Conservation (phyloP, 2,329 filamentous ascomycete genomes). For the Penicillium sp. region DNA sequence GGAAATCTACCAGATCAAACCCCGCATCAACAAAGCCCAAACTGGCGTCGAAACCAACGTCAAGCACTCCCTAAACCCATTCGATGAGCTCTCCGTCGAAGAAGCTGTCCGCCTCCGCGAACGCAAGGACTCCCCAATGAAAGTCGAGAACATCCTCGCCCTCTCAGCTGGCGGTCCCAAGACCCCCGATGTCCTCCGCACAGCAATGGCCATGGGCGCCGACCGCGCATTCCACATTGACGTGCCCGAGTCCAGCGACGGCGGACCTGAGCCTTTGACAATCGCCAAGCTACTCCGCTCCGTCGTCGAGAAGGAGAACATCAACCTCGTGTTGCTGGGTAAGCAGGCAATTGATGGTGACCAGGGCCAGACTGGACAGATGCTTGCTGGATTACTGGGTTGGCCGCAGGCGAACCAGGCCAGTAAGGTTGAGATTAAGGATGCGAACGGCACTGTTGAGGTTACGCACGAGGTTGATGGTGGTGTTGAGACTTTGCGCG, state of each 20-base stretch:
- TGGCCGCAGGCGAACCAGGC: slow-evolving; percentile 97
- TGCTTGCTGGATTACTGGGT: slow-evolving; percentile 87
- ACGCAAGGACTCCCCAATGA: slow-evolving; percentile 67
- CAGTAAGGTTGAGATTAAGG: slow-evolving; percentile 73
- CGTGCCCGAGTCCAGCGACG: slow-evolving; percentile 67
- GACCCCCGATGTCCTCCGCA: slow-evolving; percentile 83
- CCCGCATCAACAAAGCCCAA: slow-evolving; percentile 67
- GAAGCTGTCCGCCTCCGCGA: slow-evolving; percentile 94
- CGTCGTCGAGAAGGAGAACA: slow-evolving; percentile 78
- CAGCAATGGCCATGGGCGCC: slow-evolving; percentile 98
- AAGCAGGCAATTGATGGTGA: slow-evolving; percentile 99
- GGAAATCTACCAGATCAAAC: slow-evolving; percentile 57
- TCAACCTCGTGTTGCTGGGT: slow-evolving; percentile 88
- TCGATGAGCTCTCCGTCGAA: slow-evolving; percentile 97
- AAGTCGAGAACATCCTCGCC: slow-evolving; percentile 88
- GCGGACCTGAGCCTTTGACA: slow-evolving; percentile 74
- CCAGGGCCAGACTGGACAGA: slow-evolving; percentile 92
- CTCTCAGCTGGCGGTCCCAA: slow-evolving; percentile 87
- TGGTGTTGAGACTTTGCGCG: slow-evolving; percentile 83
- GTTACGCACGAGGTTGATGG: slow-evolving; percentile 94
- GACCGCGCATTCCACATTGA: slow-evolving; percentile 91
- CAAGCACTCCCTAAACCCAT: slow-evolving; percentile 98
- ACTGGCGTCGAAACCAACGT: slow-evolving; percentile 91
- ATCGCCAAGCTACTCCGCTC: slow-evolving; percentile 86
- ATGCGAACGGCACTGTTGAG: slow-evolving; percentile 66